Evolutionary conservation across 2,329 filamentous ascomycete species (phyloP).

Genomic region (Alternaria panax): DNA sequence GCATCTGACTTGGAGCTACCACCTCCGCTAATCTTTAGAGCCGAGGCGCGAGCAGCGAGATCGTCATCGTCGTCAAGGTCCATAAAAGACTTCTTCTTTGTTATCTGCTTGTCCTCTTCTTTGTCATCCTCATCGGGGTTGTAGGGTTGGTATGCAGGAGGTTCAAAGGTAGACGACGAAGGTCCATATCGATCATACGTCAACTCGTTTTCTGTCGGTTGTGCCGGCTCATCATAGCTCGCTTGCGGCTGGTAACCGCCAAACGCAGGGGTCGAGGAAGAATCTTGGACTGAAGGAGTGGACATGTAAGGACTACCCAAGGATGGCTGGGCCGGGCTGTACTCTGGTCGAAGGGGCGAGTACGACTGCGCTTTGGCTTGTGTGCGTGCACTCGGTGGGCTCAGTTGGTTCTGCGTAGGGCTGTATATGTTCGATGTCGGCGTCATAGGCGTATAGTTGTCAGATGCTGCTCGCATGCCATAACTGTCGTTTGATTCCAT

Average conservation of each 20-base stretch:
- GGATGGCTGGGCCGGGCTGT: slow-evolving; percentile 29
- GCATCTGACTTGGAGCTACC: slow-evolving; percentile 44
- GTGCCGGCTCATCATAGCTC: slow-evolving; percentile 33
- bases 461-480: slow-evolving; percentile 37
- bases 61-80: slow-evolving; percentile 82
- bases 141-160: slow-evolving; percentile 56
- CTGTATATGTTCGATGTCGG: slow-evolving; percentile 38
- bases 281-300: slow-evolving; percentile 32
- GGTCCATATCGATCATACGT: slow-evolving; percentile 44
- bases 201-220: slow-evolving; percentile 19
- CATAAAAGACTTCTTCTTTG: slow-evolving; percentile 77
- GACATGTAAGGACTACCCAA: slow-evolving; percentile 44
- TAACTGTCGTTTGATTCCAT: slow-evolving; percentile 47
- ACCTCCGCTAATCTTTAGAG: slow-evolving; percentile 51
- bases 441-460: slow-evolving; percentile 40
- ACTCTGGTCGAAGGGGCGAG: slow-evolving; percentile 41
- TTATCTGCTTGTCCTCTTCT: slow-evolving; percentile 52
- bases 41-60: slow-evolving; percentile 60
- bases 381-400: slow-evolving; percentile 34
- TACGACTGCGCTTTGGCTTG: slow-evolving; percentile 42
- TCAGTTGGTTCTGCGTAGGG: slow-evolving; percentile 41
- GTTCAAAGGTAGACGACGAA: slow-evolving; percentile 36
- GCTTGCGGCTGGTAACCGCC: slow-evolving; percentile 37
- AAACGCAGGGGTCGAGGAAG: slow-evolving; percentile 31
- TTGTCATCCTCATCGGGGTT: slow-evolving; percentile 60